Conservation (phyloP, 2,329 filamentous ascomycete species). For the Cercospora sp. region DNA sequence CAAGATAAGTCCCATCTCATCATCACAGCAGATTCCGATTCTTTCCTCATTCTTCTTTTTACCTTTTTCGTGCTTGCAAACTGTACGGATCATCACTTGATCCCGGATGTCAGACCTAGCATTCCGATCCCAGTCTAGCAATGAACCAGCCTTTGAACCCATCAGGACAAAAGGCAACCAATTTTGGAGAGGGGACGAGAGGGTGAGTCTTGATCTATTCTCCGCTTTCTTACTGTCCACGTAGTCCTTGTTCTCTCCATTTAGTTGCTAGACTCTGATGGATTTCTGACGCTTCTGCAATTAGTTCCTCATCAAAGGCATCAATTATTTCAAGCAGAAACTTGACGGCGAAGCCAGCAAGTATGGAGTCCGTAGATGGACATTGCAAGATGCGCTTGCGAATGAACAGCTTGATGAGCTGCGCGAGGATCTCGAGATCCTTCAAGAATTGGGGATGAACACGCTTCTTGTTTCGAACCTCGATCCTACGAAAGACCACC, state of each 20-base stretch:
- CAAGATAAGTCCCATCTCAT: background rate
- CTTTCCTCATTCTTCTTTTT: background rate
- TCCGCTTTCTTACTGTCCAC: background rate
- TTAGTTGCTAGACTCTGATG: background rate
- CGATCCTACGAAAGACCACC: constrained; percentile 19
- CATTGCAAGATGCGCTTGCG: constrained; percentile 17
- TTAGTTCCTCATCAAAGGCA: constrained; percentile 32
- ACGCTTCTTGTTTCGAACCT: constrained; percentile 22
- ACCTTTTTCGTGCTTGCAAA: background rate
- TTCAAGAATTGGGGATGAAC: constrained; percentile 28
- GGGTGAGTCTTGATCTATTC: background rate
- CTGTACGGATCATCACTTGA: background rate
- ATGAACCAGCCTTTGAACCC: background rate
- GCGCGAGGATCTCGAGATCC: constrained; percentile 22
- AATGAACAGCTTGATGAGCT: constrained; percentile 23
- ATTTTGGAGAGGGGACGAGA: constrained; percentile 6
- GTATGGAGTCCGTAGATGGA: background rate
- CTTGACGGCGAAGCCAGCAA: background rate
- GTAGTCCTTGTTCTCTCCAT: background rate
- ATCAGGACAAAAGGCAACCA: constrained; percentile 10
- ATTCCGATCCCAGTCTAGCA: constrained; percentile 1
- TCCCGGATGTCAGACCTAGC: constrained; percentile 9
- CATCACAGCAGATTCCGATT: background rate
- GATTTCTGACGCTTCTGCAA: background rate
- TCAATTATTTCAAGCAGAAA: constrained; percentile 24